A percentile compares a stretch with the other conserved stretches of the same genome.
Conservation (phyloP, 177 flowering plant species). For the Vitis hybrid region DNA sequence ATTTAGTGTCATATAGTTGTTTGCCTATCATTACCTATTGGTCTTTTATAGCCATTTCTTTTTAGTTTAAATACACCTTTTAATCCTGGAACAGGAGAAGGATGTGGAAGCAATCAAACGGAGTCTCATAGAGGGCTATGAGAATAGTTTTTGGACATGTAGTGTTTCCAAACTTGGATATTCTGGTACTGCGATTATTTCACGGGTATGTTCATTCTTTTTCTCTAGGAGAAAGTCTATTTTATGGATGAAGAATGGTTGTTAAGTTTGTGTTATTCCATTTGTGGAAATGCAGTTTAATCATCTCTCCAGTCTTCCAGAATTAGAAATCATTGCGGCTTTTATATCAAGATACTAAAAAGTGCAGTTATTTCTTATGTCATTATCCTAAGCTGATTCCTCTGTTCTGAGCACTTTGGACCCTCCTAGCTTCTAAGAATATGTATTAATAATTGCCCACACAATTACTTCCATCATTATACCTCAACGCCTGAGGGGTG, state of each 20-base stretch:
- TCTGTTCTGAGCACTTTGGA: no score
- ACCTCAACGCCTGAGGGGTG: no score
- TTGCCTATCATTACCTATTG: not conserved
- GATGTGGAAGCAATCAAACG: conserved; percentile 69
- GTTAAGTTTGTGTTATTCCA: not conserved
- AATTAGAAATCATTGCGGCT: not conserved
- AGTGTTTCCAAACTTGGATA: conserved; percentile 92
- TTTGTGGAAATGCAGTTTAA: not conserved
- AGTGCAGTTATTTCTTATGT: no score
- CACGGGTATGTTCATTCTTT: conserved; percentile 60
- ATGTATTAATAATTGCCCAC: no score
- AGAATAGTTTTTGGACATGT: conserved; percentile 91
- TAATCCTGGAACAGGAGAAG: conserved; percentile 60
- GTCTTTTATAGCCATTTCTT: not conserved
- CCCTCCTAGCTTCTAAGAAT: no score
- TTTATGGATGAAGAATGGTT: not conserved
- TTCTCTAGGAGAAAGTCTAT: not conserved
- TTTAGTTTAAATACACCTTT: conserved; percentile 3
- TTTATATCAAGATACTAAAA: not conserved
- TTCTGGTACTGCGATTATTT: conserved; percentile 93
- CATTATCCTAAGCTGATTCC: no score
- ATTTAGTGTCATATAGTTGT: not conserved
- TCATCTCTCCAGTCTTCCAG: not conserved
- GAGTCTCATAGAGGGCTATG: conserved; percentile 72
- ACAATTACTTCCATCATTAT: no score